These are phyloP conservation scores for Podosphaera xanthii DNA, from an alignment of 2,329 filamentous ascomycete genomes.

Conservation along the genomic window DNA sequence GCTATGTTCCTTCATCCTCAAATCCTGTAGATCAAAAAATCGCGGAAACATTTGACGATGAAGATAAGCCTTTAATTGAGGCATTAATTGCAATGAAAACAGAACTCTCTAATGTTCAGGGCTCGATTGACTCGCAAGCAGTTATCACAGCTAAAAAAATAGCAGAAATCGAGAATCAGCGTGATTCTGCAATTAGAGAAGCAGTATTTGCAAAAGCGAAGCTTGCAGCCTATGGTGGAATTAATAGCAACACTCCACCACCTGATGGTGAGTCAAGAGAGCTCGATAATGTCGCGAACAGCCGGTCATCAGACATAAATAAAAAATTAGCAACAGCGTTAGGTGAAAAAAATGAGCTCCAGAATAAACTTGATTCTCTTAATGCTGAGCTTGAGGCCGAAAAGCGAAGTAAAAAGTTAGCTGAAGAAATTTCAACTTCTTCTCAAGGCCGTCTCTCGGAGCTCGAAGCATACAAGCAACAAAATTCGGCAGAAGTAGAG, in stretches of 20 bases:
- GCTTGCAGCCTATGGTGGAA: slow-evolving; percentile 58
- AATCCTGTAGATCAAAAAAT: slow-evolving; percentile 54
- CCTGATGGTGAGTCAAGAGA: slow-evolving; percentile 33
- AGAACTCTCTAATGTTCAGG: slow-evolving; percentile 75
- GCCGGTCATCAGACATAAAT: slow-evolving; percentile 52
- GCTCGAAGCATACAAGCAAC: slow-evolving; percentile 63
- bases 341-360: slow-evolving; percentile 58
- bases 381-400: slow-evolving; percentile 57
- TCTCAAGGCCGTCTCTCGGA: slow-evolving; percentile 67
- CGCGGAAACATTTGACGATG: slow-evolving; percentile 65
- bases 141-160: slow-evolving; percentile 69
- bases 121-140: slow-evolving; percentile 71
- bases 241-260: slow-evolving; percentile 35
- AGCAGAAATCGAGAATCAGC: slow-evolving; percentile 81
- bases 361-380: slow-evolving; percentile 47
- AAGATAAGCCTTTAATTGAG: slow-evolving; percentile 79
- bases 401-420: slow-evolving; percentile 54
- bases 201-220: slow-evolving; percentile 90
- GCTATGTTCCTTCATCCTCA: slow-evolving; percentile 53
- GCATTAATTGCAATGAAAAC: slow-evolving; percentile 77
- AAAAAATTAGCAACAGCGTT: slow-evolving; percentile 66
- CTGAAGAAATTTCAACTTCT: slow-evolving; percentile 68
- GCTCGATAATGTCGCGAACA: slow-evolving; percentile 31
- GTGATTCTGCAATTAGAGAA: slow-evolving; percentile 83
- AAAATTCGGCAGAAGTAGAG: slow-evolving; percentile 66